Evolutionary conservation across 1,284 basidiomycete genomes (phyloP), one percentile per base, ranked within the genome.

Genomic region (Fomes fomentarius): DNA sequence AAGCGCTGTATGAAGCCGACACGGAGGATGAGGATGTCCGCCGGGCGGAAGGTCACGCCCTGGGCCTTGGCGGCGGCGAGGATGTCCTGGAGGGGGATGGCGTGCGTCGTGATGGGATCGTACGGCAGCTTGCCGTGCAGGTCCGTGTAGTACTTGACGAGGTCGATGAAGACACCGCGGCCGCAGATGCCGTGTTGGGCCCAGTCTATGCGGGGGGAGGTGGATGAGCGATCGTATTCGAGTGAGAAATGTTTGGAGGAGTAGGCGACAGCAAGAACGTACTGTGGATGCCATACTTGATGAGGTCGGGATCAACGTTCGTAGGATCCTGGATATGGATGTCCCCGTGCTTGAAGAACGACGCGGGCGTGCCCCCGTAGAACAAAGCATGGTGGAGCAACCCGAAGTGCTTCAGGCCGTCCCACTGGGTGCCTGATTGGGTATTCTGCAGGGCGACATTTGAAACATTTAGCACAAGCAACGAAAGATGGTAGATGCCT

Each of bases 341-440:
- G n/a, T 76, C 61, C 6, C 84, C 85, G 19, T 58, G 61, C 9
- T 76, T 76, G 42, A 86, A 71, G 7, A 72, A 69, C 1, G 71
- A 70, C 2, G 72, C 71, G 2, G 76, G 79, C 0, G 78, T 81
- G 62, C 85, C 83, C 68, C 86, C 82, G 67, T 89, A 89, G 66
- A 84, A 85, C 19, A 85, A 73, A 2, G 74, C 75, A 60, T 87
- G 78, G 26, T 80, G 76, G 2, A 71, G 50, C 38, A 88, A 59
- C 2, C 84, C 83, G 61, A 78, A 87, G 58, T 89, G 85, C 56
- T 80, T 78, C 62, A 87, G 54, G 3, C 88, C 85, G 61, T 90
- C 89, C 87, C 88, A 89, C 60, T 91, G 89, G 3, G 85, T 80
- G 22, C 88, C 86, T 0, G 85, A 86, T 73, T 90, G 88, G 0